phyloP scores from a whole-genome alignment of 306 rosid genomes.

The Gynostemma pentaphyllum region DNA sequence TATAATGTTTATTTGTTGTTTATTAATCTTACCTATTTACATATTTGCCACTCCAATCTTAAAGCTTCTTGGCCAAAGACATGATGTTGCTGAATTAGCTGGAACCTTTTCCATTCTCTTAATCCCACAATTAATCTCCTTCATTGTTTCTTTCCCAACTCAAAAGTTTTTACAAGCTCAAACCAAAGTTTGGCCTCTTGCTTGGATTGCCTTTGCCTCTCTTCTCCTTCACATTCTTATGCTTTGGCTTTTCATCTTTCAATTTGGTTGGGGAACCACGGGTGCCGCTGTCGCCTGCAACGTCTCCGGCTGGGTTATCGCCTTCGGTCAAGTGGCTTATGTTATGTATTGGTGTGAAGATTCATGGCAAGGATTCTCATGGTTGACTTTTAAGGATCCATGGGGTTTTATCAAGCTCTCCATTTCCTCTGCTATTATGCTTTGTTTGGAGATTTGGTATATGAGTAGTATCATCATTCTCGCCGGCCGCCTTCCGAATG shows the following conservation, averaged over 20 bases:
- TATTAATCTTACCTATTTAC: constrained; percentile 49
- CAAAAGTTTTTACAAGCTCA: constrained; percentile 78
- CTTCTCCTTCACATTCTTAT: constrained; percentile 27
- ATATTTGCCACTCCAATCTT: constrained; percentile 52
- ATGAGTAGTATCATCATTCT: constrained; percentile 16
- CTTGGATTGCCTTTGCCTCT: constrained; percentile 49
- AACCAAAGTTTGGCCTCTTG: constrained; percentile 45
- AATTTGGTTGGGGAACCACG: constrained; percentile 35
- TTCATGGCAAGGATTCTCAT: constrained; percentile 59
- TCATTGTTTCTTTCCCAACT: constrained; percentile 49
- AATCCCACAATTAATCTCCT: constrained; percentile 56
- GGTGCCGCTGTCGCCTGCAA: constrained; percentile 61
- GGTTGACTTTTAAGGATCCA: constrained; percentile 53
- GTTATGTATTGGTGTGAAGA: constrained; percentile 54
- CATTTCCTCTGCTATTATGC: constrained; percentile 72
- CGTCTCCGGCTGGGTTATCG: constrained; percentile 45
- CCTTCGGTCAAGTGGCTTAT: constrained; percentile 47
- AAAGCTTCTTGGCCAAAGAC: constrained; percentile 47
- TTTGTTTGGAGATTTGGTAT: constrained; percentile 65
- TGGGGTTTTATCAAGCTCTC: constrained; percentile 72
- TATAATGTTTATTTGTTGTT: constrained; percentile 28
- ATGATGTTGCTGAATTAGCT: constrained; percentile 53
- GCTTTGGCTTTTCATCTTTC: constrained; percentile 40
- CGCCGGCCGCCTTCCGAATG: constrained; percentile 28
- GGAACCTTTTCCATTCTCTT: constrained; percentile 32